These are phyloP conservation scores for Fusarium tupiense DNA, from an alignment of 2,329 filamentous ascomycete species.

Conservation along the genomic window DNA sequence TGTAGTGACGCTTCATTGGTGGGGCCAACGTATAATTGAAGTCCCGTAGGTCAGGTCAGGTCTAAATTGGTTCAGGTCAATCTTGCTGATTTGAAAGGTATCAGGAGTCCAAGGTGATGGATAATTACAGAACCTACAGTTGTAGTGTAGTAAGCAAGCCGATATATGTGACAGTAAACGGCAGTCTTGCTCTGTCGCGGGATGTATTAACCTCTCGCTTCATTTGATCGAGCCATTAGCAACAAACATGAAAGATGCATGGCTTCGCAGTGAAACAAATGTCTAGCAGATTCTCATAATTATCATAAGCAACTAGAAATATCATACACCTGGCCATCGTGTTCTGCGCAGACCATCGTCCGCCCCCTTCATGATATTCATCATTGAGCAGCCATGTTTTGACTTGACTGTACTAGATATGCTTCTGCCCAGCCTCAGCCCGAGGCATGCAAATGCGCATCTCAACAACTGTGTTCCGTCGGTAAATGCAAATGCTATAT, in stretches of 20 bases:
- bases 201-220: not conserved
- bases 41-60: not conserved
- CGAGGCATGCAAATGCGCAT: constrained; percentile 2
- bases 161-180: not conserved
- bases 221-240: not conserved
- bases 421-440: constrained; percentile 11
- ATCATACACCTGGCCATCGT: not conserved
- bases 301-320: constrained; percentile 3
- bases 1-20: not conserved
- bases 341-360: not conserved
- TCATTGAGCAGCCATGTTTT: not conserved
- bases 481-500: constrained; percentile 29
- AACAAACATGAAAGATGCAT: not conserved
- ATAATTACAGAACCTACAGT: not conserved
- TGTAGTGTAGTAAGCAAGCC: not conserved
- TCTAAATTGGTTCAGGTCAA: not conserved
- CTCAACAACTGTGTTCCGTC: constrained; percentile 5
- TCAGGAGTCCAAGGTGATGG: not conserved
- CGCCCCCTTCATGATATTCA: constrained; percentile 2
- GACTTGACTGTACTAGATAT: constrained; percentile 2
- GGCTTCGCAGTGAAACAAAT: not conserved
- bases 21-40: not conserved
- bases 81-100: not conserved
- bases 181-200: not conserved
- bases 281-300: not conserved